These are phyloP conservation scores for Melanomma pulvis-pyrius DNA, from an alignment of 495 filamentous ascomycete genomes.

Conservation along the genomic window DNA sequence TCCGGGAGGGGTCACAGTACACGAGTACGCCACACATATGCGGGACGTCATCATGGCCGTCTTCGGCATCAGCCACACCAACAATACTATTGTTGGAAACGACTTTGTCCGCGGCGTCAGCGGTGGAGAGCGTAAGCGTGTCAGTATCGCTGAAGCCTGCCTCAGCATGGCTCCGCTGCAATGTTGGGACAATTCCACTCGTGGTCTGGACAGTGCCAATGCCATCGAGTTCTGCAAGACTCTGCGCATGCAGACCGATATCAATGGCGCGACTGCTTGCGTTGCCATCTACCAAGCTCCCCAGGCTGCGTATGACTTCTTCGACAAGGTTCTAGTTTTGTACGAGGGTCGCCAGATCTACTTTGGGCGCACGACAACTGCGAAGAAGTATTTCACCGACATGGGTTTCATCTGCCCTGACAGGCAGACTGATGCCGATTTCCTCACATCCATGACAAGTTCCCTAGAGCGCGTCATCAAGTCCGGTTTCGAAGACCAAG, in stretches of 20 bases:
- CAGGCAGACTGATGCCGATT: constrained; percentile 68
- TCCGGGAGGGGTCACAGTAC: constrained; percentile 41
- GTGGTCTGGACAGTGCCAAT: constrained; percentile 50
- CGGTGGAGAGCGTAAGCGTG: constrained; percentile 51
- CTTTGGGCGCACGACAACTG: constrained; percentile 42
- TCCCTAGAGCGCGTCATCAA: constrained; percentile 63
- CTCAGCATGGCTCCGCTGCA: constrained; percentile 46
- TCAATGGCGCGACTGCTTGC: constrained; percentile 43
- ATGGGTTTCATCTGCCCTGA: constrained; percentile 64
- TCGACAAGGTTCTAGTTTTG: constrained; percentile 49
- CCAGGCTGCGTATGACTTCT: constrained; percentile 46
- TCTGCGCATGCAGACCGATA: constrained; percentile 45
- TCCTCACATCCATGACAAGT: constrained; percentile 73
- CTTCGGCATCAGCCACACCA: constrained; percentile 50
- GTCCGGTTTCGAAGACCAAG: constrained; percentile 62
- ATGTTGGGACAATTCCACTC: constrained; percentile 50
- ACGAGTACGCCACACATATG: constrained; percentile 42
- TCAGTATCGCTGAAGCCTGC: constrained; percentile 48
- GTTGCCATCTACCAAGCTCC: constrained; percentile 50
- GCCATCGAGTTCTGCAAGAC: constrained; percentile 51
- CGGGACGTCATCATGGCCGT: constrained; percentile 51
- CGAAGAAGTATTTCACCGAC: constrained; percentile 49
- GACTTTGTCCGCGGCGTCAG: constrained; percentile 48
- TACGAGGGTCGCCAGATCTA: constrained; percentile 50
- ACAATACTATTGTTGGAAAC: constrained; percentile 49